Conservation (phyloP, 805 yeast species). For the Kodamaea leandrae region DNA sequence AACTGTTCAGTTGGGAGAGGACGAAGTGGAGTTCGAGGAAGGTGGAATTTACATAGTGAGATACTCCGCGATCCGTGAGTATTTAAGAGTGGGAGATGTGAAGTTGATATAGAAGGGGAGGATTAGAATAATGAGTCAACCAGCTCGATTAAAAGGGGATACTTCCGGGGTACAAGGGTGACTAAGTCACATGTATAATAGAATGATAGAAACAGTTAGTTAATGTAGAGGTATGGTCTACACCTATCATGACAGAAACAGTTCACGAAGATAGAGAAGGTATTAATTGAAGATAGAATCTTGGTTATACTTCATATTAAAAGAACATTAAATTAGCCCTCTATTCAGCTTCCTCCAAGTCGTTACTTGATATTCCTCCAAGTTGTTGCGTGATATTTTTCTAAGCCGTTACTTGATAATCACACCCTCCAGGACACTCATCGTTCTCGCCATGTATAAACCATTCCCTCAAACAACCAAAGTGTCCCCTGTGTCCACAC, state of each 20-base stretch:
- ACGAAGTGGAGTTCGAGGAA: slow-evolving; percentile 40
- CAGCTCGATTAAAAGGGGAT: too few relatives aligned
- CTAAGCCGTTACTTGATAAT: slow-evolving; percentile 15
- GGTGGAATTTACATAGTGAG: slow-evolving; percentile 77
- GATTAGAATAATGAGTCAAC: too few relatives aligned
- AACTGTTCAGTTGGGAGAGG: slow-evolving; percentile 25
- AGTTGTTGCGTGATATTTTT: not conserved
- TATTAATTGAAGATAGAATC: too few relatives aligned
- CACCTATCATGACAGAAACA: too few relatives aligned
- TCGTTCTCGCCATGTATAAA: slow-evolving; percentile 57
- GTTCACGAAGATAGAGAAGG: too few relatives aligned
- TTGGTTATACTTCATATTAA: too few relatives aligned
- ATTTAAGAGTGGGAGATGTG: slow-evolving; percentile 38
- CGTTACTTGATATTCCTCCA: not conserved
- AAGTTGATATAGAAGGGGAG: slow-evolving; percentile 38
- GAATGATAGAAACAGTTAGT: too few relatives aligned
- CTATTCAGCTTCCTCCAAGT: too few relatives aligned
- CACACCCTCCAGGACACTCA: slow-evolving; percentile 83
- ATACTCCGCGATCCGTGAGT: slow-evolving; percentile 44
- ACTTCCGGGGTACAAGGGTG: too few relatives aligned
- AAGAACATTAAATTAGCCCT: too few relatives aligned
- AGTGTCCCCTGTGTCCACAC: slow-evolving; percentile 90
- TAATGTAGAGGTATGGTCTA: too few relatives aligned
- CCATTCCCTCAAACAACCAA: slow-evolving; percentile 78
- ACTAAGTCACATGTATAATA: too few relatives aligned